phyloP scores from a whole-genome alignment of 2,329 filamentous ascomycete species.

The Alternaria sp. region DNA sequence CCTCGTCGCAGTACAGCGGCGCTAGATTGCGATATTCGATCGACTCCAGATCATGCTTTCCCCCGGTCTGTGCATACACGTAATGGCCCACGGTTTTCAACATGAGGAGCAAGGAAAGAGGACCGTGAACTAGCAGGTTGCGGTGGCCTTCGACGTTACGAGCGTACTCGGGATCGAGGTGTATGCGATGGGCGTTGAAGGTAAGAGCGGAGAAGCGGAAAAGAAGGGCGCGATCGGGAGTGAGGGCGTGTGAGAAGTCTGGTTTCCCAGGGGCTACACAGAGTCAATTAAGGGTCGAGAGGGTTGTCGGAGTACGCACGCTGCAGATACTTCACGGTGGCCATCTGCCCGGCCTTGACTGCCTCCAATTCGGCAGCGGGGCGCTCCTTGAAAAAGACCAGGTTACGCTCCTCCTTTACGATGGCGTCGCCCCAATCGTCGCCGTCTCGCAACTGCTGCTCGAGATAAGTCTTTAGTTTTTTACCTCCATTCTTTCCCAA shows the following conservation, averaged over 20 bases:
- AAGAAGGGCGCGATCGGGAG: constrained; percentile 73
- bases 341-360: constrained; percentile 33
- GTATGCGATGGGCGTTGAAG: constrained; percentile 91
- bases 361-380: constrained; percentile 48
- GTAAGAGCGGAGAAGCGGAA: constrained; percentile 87
- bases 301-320: constrained; percentile 25
- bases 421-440: constrained; percentile 42
- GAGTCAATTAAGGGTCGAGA: constrained; percentile 16
- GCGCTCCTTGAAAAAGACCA: constrained; percentile 68
- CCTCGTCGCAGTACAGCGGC: constrained; percentile 78
- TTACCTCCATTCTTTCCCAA: background rate
- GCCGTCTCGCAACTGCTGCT: constrained; percentile 10
- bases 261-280: constrained; percentile 57
- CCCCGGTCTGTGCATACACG: background rate
- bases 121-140: constrained; percentile 83
- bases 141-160: constrained; percentile 75
- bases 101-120: constrained; percentile 79
- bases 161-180: constrained; percentile 77
- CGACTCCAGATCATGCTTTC: constrained; percentile 53
- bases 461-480: background rate
- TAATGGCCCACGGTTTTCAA: constrained; percentile 65
- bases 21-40: constrained; percentile 83
- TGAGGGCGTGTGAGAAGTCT: constrained; percentile 65
- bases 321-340: constrained; percentile 47
- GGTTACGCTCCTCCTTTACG: constrained; percentile 64